Conservation (phyloP, 1,284 basidiomycete genomes). For the Sporisorium iseilematis-ciliati region DNA sequence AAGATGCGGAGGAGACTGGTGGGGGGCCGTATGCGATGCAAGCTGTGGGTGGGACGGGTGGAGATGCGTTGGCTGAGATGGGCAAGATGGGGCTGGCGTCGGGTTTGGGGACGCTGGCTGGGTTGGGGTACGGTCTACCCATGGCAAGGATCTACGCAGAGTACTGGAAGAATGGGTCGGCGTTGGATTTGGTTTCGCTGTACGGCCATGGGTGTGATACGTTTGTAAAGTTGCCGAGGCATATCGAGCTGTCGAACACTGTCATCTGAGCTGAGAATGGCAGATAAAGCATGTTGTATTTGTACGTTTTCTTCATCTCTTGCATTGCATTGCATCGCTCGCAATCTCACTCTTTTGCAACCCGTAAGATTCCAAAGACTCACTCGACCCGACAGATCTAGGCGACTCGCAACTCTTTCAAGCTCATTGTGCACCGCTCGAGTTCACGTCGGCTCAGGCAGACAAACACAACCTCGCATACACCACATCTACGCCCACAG, state of each 20-base stretch:
- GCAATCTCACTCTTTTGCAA: not conserved
- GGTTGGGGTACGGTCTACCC: conserved; percentile 78
- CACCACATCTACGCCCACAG: too few species aligned
- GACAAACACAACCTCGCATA: too few species aligned
- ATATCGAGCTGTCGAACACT: conserved; percentile 54
- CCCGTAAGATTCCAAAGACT: too few species aligned
- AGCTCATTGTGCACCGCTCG: too few species aligned
- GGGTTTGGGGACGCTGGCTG: conserved; percentile 81
- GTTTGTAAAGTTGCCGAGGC: conserved; percentile 58
- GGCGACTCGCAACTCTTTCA: too few species aligned
- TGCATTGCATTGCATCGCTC: conserved; percentile 5
- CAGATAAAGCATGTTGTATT: conserved; percentile 8
- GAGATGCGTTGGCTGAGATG: conserved; percentile 74
- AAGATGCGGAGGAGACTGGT: conserved; percentile 76
- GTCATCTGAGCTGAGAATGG: conserved; percentile 28
- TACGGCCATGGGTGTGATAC: conserved; percentile 62
- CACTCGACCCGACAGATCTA: too few species aligned
- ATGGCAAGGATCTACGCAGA: conserved; percentile 84
- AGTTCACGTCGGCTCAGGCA: too few species aligned
- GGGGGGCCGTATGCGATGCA: conserved; percentile 79
- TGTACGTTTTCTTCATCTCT: conserved; percentile 5
- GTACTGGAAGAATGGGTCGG: conserved; percentile 56
- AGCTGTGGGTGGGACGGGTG: conserved; percentile 74
- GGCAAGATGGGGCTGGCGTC: conserved; percentile 80
- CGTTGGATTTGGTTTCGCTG: conserved; percentile 33